These are phyloP conservation scores for Phytophthora kernoviae DNA, from an alignment of 352 stramenopile species.

Conservation along the genomic window DNA sequence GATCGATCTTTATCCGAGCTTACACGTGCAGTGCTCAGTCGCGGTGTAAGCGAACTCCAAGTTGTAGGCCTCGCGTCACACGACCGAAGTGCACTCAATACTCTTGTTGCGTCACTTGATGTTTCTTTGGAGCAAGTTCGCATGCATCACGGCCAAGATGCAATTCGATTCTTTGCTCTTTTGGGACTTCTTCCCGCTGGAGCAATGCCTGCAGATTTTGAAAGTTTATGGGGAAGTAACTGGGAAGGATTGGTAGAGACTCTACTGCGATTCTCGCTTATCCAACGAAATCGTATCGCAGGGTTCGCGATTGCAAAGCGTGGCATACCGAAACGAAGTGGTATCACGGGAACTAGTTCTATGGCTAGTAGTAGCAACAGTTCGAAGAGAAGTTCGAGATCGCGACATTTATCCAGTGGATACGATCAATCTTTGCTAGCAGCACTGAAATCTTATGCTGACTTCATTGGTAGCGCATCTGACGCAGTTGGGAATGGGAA, in stretches of 20 bases:
- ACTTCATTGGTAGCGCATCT: constrained; percentile 62
- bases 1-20: constrained; percentile 77
- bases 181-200: constrained; percentile 71
- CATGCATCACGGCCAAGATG: constrained; percentile 69
- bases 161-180: constrained; percentile 77
- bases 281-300: constrained; percentile 75
- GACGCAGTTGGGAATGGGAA: constrained; percentile 21
- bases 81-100: constrained; percentile 77
- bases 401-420: constrained; percentile 41
- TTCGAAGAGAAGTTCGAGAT: constrained; percentile 19
- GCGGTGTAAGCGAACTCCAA: constrained; percentile 71
- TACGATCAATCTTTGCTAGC: constrained; percentile 68
- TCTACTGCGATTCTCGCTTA: constrained; percentile 73
- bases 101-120: constrained; percentile 72
- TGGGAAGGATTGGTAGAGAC: constrained; percentile 72
- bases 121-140: constrained; percentile 79
- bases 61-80: constrained; percentile 66
- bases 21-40: constrained; percentile 71
- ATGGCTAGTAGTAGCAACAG: constrained; percentile 24
- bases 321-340: constrained; percentile 54
- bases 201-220: constrained; percentile 78
- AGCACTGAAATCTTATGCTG: constrained; percentile 68
- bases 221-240: constrained; percentile 70
- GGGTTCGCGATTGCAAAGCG: constrained; percentile 65
- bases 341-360: constrained; percentile 29